Evolutionary conservation across 2,329 filamentous ascomycete species (phyloP), one percentile per base, ranked within the genome.

Genomic region (Penicillium oxalicum): DNA sequence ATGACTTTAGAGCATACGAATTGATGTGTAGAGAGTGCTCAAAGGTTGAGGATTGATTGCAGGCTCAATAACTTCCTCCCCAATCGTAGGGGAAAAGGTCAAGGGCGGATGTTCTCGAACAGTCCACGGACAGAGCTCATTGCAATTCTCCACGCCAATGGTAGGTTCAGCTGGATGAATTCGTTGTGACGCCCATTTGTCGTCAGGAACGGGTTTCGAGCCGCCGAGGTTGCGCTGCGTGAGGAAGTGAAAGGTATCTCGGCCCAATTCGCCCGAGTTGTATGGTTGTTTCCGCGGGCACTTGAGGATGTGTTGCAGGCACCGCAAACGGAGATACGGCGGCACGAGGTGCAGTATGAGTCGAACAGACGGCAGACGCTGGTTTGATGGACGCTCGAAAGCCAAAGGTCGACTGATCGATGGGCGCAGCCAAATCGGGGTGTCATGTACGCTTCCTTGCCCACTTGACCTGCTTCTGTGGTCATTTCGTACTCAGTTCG

Each of bases 371-470:
- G 65, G 40, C 68, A 70, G 48, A 68, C 58, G 1, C 62, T 63
- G 9, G 64, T 66, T 49, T 70, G 67, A 32, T 67, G 66, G 34
- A 69, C 65, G 42, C 67, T 66, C 5, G 67, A 65, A 12, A 70
- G 47, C 68, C 68, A 70, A n/a, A 70, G 51, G 50, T 70, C 68
- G 44, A 70, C 56, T 0, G 68, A 70, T 44, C 68, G 60, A 51
- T 70, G 68, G 18, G 68, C 66, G 42, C 68, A 70, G 38, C 67
- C 68, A 44, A 70, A 70, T 2, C 68, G 65, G n/a, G 68, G 61
- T 7, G 68, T 69, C 55, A 70, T 69, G 32, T 55, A 59, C 38
- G 67, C 63, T 49, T 69, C 65, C 52, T 68, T 70, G 7, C 66
- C 68, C 9, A 70, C 59, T 44, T 67, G 63, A 12, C 64, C 64